Conservation (phyloP, 371 early-diverging fungal genomes). For the Mortierella sp. region DNA sequence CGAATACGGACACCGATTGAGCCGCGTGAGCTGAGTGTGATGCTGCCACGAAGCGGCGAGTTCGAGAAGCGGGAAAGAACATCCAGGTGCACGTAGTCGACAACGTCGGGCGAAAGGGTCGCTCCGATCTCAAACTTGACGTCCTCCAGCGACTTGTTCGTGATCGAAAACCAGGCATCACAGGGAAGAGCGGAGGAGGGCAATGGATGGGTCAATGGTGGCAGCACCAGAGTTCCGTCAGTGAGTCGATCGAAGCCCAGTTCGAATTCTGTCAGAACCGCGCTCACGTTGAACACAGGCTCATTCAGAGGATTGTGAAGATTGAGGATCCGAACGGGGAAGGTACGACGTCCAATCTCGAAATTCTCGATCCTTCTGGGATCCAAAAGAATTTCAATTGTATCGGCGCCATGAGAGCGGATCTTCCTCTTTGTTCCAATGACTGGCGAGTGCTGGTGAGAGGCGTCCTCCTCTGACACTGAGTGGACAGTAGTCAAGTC, state of each 20-base stretch:
- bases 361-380: constrained; percentile 70
- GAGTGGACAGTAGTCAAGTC: constrained; percentile 37
- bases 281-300: constrained; percentile 67
- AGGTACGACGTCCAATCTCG: constrained; percentile 65
- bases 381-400: constrained; percentile 67
- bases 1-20: constrained; percentile 84
- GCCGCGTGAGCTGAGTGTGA: constrained; percentile 77
- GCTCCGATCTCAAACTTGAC: constrained; percentile 83
- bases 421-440: constrained; percentile 47
- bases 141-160: constrained; percentile 83
- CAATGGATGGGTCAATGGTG: constrained; percentile 78
- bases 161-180: constrained; percentile 88
- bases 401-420: constrained; percentile 52
- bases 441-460: constrained; percentile 17
- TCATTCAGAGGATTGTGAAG: constrained; percentile 75
- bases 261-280: constrained; percentile 80
- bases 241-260: constrained; percentile 82
- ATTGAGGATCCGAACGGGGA: constrained; percentile 72
- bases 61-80: constrained; percentile 87
- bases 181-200: constrained; percentile 70
- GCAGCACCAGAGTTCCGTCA: constrained; percentile 78
- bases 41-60: constrained; percentile 82
- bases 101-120: constrained; percentile 71
- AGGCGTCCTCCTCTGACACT: constrained; percentile 37
- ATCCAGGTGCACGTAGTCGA: constrained; percentile 75